Percentiles rank a stretch among this genome's conserved stretches.
Evolutionary conservation across 352 stramenopile species (phyloP).

Genomic region (Phytophthora sp.): DNA sequence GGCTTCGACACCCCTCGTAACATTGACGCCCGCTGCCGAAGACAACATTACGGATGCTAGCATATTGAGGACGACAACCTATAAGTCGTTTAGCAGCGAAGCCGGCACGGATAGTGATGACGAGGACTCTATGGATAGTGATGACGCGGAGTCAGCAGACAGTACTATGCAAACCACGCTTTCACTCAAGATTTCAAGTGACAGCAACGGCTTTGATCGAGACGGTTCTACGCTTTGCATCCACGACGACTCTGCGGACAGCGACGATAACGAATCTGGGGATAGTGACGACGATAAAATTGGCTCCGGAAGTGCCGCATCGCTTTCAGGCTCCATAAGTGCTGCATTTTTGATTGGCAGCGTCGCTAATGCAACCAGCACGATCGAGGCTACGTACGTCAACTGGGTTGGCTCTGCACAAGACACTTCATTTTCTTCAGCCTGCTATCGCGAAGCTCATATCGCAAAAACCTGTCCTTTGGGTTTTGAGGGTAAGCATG

Average conservation of each 20-base stretch:
- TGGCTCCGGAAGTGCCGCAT: no score
- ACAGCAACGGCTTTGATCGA: no score
- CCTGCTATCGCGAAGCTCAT: slow-evolving; percentile 32
- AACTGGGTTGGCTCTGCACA: slow-evolving; percentile 23
- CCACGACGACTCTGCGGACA: background rate
- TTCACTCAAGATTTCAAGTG: no score
- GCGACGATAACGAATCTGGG: background rate
- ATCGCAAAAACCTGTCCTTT: slow-evolving; percentile 20
- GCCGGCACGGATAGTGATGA: no score
- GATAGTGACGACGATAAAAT: slow-evolving; percentile 2
- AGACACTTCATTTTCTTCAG: slow-evolving; percentile 6
- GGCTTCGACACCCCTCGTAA: slow-evolving; percentile 4
- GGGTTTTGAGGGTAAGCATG: slow-evolving; percentile 14
- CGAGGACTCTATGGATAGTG: slow-evolving; percentile 11
- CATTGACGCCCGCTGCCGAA: background rate
- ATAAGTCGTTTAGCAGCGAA: background rate
- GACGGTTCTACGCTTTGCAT: no score
- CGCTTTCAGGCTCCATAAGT: background rate
- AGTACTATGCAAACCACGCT: background rate
- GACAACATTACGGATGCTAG: slow-evolving; percentile 6
- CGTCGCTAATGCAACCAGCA: slow-evolving; percentile 2
- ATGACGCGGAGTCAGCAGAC: slow-evolving; percentile 5
- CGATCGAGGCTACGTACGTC: slow-evolving; percentile 12
- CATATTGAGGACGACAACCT: background rate
- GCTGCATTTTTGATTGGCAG: background rate